A percentile compares a stretch with the other conserved stretches of the same genome.
These are phyloP conservation scores for Obba rivulosa DNA, from an alignment of 768 basidiomycete genomes.

Conservation along the genomic window DNA sequence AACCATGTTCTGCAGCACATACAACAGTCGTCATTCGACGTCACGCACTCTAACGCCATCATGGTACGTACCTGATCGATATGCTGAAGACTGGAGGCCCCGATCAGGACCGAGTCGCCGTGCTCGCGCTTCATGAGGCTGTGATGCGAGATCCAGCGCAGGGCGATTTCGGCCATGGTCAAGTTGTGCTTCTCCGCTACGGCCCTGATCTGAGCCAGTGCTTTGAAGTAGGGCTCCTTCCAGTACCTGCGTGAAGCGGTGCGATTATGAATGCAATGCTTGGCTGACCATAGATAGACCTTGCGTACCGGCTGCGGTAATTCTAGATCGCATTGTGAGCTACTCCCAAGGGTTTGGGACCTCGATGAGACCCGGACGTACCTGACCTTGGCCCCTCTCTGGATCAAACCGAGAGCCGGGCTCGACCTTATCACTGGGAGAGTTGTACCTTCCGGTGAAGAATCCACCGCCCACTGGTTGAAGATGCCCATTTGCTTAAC, in stretches of 20 bases:
- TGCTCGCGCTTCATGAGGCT: conserved; percentile 40
- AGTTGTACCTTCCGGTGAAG: conserved; percentile 33
- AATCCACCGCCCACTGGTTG: conserved; percentile 32
- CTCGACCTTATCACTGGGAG: conserved; percentile 35
- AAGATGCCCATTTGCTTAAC: neutral
- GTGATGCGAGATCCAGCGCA: conserved; percentile 47
- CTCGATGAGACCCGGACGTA: conserved; percentile 12
- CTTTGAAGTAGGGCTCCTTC: conserved; percentile 49
- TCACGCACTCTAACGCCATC: neutral
- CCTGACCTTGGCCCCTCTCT: conserved; percentile 39
- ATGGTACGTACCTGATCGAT: conserved; percentile 39
- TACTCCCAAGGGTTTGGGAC: too few relatives aligned
- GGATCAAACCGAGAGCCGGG: conserved; percentile 56
- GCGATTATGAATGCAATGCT: too few relatives aligned
- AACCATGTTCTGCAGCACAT: conserved; percentile 33
- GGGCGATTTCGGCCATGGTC: conserved; percentile 36
- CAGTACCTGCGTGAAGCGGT: conserved; percentile 36
- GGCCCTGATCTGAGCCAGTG: conserved; percentile 37
- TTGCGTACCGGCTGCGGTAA: neutral
- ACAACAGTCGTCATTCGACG: neutral
- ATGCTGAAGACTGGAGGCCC: conserved; percentile 52
- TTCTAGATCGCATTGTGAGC: neutral
- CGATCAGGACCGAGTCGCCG: conserved; percentile 53
- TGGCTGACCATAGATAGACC: too few relatives aligned
- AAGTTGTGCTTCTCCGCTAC: conserved; percentile 33